A percentile compares a stretch with the other conserved stretches of the same genome.
Evolutionary conservation across 2,329 filamentous ascomycete species (phyloP).

Genomic region (Aspergillus neoniger): DNA sequence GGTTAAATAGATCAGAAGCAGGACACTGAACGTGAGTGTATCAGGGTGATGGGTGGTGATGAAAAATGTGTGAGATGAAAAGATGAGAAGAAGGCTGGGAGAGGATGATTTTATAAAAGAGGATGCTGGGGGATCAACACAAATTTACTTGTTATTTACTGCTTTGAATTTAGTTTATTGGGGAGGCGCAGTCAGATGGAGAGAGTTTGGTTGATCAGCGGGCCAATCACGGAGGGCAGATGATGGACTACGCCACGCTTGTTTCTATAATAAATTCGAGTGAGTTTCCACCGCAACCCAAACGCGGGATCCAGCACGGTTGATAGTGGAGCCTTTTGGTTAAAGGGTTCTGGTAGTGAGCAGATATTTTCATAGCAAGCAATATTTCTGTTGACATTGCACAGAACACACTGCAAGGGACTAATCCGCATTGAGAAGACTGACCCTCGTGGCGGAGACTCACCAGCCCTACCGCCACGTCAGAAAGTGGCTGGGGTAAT

Average conservation of each 20-base stretch:
- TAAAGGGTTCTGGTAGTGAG: too few relatives aligned
- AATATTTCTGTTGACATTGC: neutral
- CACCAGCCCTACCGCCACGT: constrained; percentile 23
- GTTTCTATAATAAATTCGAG: constrained; percentile 26
- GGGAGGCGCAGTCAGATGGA: constrained; percentile 11
- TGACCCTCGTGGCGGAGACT: constrained; percentile 17
- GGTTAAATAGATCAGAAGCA: neutral
- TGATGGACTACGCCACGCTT: constrained; percentile 27
- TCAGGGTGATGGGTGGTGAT: neutral
- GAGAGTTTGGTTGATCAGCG: neutral
- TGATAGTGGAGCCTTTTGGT: neutral
- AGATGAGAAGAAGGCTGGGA: neutral
- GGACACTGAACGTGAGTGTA: too few relatives aligned
- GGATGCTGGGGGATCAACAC: constrained; percentile 16
- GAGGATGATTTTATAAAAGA: constrained; percentile 13
- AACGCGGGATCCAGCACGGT: neutral
- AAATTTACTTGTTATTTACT: too few relatives aligned
- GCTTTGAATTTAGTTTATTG: neutral
- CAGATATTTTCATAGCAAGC: too few relatives aligned
- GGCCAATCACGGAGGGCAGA: constrained; percentile 18
- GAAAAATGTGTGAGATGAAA: constrained; percentile 8
- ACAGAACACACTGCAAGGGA: neutral
- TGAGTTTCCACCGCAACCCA: constrained; percentile 18
- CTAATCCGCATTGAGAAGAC: neutral
- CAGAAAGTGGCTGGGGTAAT: constrained; percentile 20